A percentile compares a stretch with the other conserved stretches of the same genome.
Evolutionary conservation across 176 grass and related monocot species (phyloP).

Genomic region (Secale cereale): DNA sequence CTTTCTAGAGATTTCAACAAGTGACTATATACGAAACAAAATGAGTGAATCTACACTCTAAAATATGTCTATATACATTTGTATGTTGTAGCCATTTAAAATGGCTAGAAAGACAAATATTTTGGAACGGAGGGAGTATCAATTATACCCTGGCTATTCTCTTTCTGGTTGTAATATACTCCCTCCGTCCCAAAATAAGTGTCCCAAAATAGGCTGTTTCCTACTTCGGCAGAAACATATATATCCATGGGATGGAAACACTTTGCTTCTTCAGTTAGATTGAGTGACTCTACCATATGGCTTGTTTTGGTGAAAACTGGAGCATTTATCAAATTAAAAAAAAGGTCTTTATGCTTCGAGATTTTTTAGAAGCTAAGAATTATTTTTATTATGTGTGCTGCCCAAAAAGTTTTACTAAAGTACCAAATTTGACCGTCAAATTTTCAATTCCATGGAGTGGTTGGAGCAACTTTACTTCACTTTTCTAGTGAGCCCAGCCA

Average conservation of each 20-base stretch:
- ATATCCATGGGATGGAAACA: not conserved
- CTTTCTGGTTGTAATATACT: too few species aligned
- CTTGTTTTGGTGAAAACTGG: not conserved
- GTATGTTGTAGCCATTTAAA: too few species aligned
- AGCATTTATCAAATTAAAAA: not conserved
- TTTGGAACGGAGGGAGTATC: too few species aligned
- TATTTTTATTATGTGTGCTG: not conserved
- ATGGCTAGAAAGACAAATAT: too few species aligned
- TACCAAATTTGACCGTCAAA: not conserved
- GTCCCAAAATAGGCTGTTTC: too few species aligned
- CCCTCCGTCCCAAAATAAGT: too few species aligned
- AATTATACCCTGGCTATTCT: too few species aligned
- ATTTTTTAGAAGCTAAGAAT: not conserved
- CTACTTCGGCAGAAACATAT: not conserved
- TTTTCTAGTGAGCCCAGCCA: not conserved
- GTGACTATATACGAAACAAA: too few species aligned
- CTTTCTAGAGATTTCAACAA: too few species aligned
- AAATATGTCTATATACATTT: too few species aligned
- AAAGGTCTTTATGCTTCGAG: not conserved
- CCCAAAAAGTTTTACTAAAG: not conserved
- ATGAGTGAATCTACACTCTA: too few species aligned
- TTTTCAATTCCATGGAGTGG: slow-evolving; percentile 3
- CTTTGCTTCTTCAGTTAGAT: not conserved
- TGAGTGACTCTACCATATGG: not conserved
- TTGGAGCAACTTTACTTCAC: not conserved